A percentile compares a stretch with the other conserved stretches of the same genome.
phyloP scores from a whole-genome alignment of 257 asterid genomes.

The Nicotiana sylvestris region DNA sequence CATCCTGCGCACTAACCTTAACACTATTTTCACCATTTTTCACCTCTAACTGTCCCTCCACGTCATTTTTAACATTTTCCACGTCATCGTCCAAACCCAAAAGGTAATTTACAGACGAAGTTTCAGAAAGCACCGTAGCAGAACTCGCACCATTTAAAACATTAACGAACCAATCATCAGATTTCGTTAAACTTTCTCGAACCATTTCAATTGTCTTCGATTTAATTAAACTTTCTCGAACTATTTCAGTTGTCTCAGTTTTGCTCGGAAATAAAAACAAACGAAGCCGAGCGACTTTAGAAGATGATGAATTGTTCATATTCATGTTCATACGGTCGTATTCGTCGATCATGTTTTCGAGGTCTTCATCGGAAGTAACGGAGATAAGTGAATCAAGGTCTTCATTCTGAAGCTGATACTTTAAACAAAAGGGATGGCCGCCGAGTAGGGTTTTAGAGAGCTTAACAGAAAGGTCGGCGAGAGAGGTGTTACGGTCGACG shows the following conservation, averaged over 20 bases:
- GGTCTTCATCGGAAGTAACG: constrained; percentile 76
- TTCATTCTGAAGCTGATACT: constrained; percentile 83
- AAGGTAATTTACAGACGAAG: constrained; percentile 71
- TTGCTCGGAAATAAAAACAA: constrained; percentile 32
- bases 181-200: constrained; percentile 43
- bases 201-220: constrained; percentile 36
- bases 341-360: constrained; percentile 90
- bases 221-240: constrained; percentile 41
- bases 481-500: constrained; percentile 57
- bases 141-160: constrained; percentile 65
- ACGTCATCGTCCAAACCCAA: constrained; percentile 65
- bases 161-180: constrained; percentile 85
- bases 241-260: constrained; percentile 15
- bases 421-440: constrained; percentile 49
- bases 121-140: constrained; percentile 49
- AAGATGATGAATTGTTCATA: neutral
- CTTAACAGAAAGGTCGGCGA: constrained; percentile 58
- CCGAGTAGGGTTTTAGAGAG: constrained; percentile 69
- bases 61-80: constrained; percentile 33
- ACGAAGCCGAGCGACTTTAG: constrained; percentile 57
- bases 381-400: constrained; percentile 88
- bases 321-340: constrained; percentile 57
- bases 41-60: constrained; percentile 24
- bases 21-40: constrained; percentile 30
- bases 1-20: constrained; percentile 44